Percentiles rank a stretch among this genome's conserved stretches.
phyloP scores from a whole-genome alignment of 345 rosid species.

The Hibiscus mutabilis region DNA sequence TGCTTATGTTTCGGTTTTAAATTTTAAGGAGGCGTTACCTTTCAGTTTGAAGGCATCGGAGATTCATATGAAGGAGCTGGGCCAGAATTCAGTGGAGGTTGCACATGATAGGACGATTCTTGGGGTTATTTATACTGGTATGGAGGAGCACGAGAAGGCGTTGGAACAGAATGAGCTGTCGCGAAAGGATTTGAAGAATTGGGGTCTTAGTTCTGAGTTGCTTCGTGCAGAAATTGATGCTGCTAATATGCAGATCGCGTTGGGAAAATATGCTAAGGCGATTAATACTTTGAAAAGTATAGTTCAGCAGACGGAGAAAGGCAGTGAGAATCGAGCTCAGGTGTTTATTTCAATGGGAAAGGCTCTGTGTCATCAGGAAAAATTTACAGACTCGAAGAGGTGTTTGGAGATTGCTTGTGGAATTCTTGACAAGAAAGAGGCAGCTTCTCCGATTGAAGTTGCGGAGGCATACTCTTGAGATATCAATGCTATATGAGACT shows the following conservation, averaged over 20 bases:
- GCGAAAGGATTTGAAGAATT: conserved; percentile 62
- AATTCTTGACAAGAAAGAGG: conserved; percentile 73
- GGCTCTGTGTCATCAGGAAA: conserved; percentile 61
- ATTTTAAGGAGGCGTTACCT: conserved; percentile 77
- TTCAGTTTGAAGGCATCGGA: conserved; percentile 64
- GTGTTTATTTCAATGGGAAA: conserved; percentile 84
- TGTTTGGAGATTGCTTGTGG: conserved; percentile 77
- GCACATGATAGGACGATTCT: conserved; percentile 78
- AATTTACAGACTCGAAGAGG: conserved; percentile 56
- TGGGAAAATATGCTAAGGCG: conserved; percentile 73
- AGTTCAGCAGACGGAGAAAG: conserved; percentile 62
- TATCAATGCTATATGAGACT: conserved; percentile 81
- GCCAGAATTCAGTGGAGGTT: conserved; percentile 76
- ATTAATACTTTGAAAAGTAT: conserved; percentile 54
- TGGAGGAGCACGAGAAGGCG: conserved; percentile 85
- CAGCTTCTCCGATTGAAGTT: conserved; percentile 55
- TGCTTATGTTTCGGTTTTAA: conserved; percentile 74
- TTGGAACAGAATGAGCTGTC: conserved; percentile 76
- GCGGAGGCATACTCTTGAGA: conserved; percentile 85
- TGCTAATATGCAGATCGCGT: conserved; percentile 82
- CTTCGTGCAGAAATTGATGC: conserved; percentile 77
- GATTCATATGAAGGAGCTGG: conserved; percentile 61
- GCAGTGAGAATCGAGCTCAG: conserved; percentile 62
- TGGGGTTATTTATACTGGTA: conserved; percentile 82
- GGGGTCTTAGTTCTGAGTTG: conserved; percentile 74